These are phyloP conservation scores for Syzygium aqueum DNA, from an alignment of 345 rosid species.

Conservation along the genomic window DNA sequence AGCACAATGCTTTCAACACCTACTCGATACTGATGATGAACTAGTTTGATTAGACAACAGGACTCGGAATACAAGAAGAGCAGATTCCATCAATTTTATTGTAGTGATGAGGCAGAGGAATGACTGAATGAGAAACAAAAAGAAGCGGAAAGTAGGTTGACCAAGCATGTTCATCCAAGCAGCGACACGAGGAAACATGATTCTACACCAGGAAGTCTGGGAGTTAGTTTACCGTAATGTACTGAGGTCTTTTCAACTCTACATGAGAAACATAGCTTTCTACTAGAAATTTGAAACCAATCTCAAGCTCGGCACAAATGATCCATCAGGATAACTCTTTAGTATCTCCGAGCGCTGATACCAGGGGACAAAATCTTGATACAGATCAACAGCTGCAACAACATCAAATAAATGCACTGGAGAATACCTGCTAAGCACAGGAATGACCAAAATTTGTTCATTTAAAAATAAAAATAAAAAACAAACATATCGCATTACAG, in stretches of 20 bases:
- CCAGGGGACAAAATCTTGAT: constrained; percentile 95
- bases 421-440: constrained; percentile 45
- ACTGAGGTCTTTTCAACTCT: constrained; percentile 53
- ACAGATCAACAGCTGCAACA: constrained; percentile 87
- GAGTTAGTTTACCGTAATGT: constrained; percentile 40
- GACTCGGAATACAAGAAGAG: background rate
- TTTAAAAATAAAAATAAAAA: background rate
- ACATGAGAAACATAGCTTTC: constrained; percentile 92
- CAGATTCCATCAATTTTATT: background rate
- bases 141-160: background rate
- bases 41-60: background rate
- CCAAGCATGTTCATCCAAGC: background rate
- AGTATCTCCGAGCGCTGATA: constrained; percentile 80
- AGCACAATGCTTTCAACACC: background rate
- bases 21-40: background rate
- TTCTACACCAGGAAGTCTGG: background rate
- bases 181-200: background rate
- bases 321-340: constrained; percentile 70
- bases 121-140: background rate
- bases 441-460: background rate
- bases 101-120: background rate
- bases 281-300: constrained; percentile 84
- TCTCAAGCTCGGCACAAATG: constrained; percentile 92
- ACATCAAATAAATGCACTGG: constrained; percentile 89
- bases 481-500: background rate